Percentiles rank a stretch among this genome's conserved stretches.
These are phyloP conservation scores for Penicillium canariense DNA, from an alignment of 495 filamentous ascomycete genomes.

Conservation along the genomic window DNA sequence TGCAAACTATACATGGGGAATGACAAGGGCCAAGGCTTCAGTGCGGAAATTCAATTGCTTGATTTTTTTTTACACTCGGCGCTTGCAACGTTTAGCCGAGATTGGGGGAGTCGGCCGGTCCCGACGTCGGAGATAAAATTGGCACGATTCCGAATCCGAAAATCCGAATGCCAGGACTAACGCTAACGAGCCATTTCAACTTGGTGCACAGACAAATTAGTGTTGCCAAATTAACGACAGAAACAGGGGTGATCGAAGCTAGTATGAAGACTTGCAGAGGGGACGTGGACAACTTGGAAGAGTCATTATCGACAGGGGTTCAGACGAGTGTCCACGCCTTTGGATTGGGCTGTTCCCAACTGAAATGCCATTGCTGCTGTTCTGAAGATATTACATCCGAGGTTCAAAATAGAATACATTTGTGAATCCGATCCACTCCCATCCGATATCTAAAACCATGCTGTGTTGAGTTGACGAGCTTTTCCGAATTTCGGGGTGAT, in stretches of 20 bases:
- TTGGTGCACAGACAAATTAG: no score
- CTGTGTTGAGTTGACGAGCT: slow-evolving; percentile 2
- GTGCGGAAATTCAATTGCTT: not conserved
- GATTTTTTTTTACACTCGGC: not conserved
- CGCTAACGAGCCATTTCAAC: not conserved
- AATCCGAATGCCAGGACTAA: not conserved
- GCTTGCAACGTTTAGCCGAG: not conserved
- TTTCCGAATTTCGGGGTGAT: slow-evolving; percentile 10
- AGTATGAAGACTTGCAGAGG: not conserved
- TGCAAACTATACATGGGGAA: not conserved
- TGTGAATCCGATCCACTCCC: slow-evolving; percentile 20
- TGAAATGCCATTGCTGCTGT: slow-evolving; percentile 17
- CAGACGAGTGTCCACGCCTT: not conserved
- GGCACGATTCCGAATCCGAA: not conserved
- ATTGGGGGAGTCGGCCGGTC: not conserved
- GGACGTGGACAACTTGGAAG: not conserved
- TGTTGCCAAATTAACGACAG: no score
- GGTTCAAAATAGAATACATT: slow-evolving; percentile 28
- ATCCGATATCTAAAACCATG: slow-evolving; percentile 16
- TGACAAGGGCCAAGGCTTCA: not conserved
- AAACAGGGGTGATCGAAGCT: not conserved
- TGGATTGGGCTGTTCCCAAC: not conserved
- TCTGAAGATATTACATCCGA: slow-evolving; percentile 22
- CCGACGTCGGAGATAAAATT: not conserved
- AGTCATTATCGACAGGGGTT: not conserved